Percentiles rank a stretch among this genome's conserved stretches.
These are phyloP conservation scores for Rhynchosporium graminicola DNA, from an alignment of 2,329 filamentous ascomycete species.

Conservation along the genomic window DNA sequence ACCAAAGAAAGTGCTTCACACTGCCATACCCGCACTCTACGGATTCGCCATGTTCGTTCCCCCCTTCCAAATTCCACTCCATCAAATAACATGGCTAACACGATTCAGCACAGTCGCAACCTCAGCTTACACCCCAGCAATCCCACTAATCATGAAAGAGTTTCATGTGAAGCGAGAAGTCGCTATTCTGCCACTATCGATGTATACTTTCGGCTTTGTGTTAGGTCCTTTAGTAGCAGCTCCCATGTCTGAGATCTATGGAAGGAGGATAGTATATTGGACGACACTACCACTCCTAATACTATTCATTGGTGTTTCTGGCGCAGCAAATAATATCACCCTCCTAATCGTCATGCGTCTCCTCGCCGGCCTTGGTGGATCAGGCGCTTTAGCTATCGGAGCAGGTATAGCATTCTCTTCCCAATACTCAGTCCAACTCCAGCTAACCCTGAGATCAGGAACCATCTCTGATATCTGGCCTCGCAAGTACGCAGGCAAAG, in stretches of 20 bases:
- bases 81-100: too few species aligned
- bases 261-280: conserved; percentile 61
- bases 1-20: conserved; percentile 33
- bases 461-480: conserved; percentile 53
- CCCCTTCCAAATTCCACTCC: too few species aligned
- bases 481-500: conserved; percentile 38
- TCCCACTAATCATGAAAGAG: conserved; percentile 50
- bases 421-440: background rate
- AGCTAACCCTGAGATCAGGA: conserved; percentile 15
- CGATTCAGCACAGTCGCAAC: conserved; percentile 33
- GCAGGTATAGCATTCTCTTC: conserved; percentile 25
- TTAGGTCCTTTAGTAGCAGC: conserved; percentile 68
- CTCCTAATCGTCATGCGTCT: conserved; percentile 67
- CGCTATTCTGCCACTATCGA: conserved; percentile 58
- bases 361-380: conserved; percentile 62
- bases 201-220: conserved; percentile 61
- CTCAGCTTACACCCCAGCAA: conserved; percentile 51
- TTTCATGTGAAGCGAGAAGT: conserved; percentile 57
- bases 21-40: conserved; percentile 32
- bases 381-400: conserved; percentile 39
- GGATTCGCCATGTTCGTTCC: conserved; percentile 33
- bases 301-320: conserved; percentile 61
- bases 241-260: conserved; percentile 63
- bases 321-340: conserved; percentile 57
- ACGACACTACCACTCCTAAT: conserved; percentile 57